These are phyloP conservation scores for Mucor indicus DNA, from an alignment of 371 early-diverging fungal genomes.

Conservation along the genomic window DNA sequence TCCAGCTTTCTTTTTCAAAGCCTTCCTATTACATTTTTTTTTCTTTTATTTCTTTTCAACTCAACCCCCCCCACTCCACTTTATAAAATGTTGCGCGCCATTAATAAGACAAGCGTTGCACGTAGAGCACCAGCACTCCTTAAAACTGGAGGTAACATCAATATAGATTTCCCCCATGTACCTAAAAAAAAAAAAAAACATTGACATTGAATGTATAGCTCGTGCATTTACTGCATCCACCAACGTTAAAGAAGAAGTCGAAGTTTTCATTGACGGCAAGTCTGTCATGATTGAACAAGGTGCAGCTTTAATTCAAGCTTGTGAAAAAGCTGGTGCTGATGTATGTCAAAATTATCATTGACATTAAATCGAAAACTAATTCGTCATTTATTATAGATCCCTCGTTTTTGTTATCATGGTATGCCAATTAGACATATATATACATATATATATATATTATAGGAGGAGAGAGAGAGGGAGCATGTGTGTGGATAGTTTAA, in stretches of 20 bases:
- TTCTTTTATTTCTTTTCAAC: too few relatives aligned
- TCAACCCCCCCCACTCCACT: slow-evolving; percentile 40
- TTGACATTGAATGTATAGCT: too few relatives aligned
- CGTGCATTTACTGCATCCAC: slow-evolving; percentile 58
- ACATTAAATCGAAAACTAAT: too few relatives aligned
- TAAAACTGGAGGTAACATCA: slow-evolving; percentile 38
- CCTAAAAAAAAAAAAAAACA: too few relatives aligned
- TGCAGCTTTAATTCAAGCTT: slow-evolving; percentile 96
- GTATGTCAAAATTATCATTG: slow-evolving; percentile 25
- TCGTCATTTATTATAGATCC: slow-evolving; percentile 66
- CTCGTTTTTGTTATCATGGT: slow-evolving; percentile 97
- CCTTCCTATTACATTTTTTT: too few relatives aligned
- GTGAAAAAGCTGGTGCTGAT: slow-evolving; percentile 86
- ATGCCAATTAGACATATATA: slow-evolving; percentile 5
- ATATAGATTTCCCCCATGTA: slow-evolving; percentile 3
- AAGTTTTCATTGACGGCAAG: slow-evolving; percentile 90
- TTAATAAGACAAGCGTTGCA: slow-evolving; percentile 45
- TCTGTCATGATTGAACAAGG: slow-evolving; percentile 90
- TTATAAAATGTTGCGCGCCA: slow-evolving; percentile 48
- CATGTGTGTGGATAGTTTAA: neutral
- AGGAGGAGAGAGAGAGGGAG: neutral
- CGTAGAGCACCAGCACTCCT: slow-evolving; percentile 45
- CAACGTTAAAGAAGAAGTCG: slow-evolving; percentile 61
- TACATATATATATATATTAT: neutral
- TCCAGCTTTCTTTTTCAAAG: too few relatives aligned